Conservation (phyloP, 129 eudicot genomes). For the Escallonia herrerae region DNA sequence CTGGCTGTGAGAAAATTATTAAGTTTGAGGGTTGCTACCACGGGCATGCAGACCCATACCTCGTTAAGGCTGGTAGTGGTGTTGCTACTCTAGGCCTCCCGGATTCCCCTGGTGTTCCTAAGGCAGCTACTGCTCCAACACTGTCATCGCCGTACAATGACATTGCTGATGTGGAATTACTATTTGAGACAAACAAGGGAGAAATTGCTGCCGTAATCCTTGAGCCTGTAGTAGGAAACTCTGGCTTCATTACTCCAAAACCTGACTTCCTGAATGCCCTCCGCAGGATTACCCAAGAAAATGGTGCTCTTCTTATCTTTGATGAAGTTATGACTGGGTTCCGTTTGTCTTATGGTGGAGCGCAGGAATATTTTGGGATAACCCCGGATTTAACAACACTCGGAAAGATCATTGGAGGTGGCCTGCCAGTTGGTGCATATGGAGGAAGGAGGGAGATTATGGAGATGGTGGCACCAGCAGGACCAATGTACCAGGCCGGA, state of each 20-base stretch:
- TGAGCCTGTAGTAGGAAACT: slow-evolving; percentile 87
- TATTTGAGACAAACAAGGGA: slow-evolving; percentile 64
- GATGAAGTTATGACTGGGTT: slow-evolving; percentile 95
- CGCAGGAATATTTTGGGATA: slow-evolving; percentile 69
- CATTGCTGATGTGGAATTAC: slow-evolving; percentile 38
- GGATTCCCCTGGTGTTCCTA: slow-evolving; percentile 90
- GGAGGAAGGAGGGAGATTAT: slow-evolving; percentile 89
- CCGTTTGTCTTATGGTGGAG: slow-evolving; percentile 84
- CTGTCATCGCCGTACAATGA: slow-evolving; percentile 79
- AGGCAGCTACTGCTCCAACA: slow-evolving; percentile 57
- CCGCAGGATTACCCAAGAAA: slow-evolving; percentile 50
- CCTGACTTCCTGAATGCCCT: slow-evolving; percentile 58
- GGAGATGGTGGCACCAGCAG: slow-evolving; percentile 98
- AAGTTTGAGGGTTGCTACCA: slow-evolving; percentile 90
- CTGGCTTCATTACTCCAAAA: slow-evolving; percentile 77
- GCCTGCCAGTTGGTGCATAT: slow-evolving; percentile 88
- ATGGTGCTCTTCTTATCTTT: slow-evolving; percentile 57
- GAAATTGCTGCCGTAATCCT: slow-evolving; percentile 81
- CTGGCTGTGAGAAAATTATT: slow-evolving; percentile 53
- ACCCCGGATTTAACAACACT: slow-evolving; percentile 75
- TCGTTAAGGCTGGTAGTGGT: slow-evolving; percentile 92
- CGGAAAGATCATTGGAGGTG: slow-evolving; percentile 85
- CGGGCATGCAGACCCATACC: slow-evolving; percentile 84
- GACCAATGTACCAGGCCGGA: slow-evolving; percentile 95
- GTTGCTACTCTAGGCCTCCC: slow-evolving; percentile 95